A percentile compares a stretch with the other conserved stretches of the same genome.
phyloP scores from a whole-genome alignment of 768 basidiomycete species.

The Paxillus rubicundulus region DNA sequence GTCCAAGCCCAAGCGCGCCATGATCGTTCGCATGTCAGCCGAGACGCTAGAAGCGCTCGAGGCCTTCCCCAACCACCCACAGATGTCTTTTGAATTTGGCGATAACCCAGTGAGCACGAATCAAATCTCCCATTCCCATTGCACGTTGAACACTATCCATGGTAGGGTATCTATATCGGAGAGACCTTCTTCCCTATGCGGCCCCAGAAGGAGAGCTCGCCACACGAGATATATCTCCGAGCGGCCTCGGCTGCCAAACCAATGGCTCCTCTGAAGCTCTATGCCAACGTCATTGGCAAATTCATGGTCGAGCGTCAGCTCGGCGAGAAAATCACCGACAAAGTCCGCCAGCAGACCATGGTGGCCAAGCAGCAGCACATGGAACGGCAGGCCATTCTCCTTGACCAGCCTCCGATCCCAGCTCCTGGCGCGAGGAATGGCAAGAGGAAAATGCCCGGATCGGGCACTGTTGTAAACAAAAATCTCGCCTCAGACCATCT shows the following conservation, averaged over 20 bases:
- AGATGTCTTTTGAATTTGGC: conserved; percentile 62
- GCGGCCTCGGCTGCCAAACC: conserved; percentile 55
- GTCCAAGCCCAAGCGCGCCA: conserved; percentile 66
- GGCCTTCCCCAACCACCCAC: conserved; percentile 40
- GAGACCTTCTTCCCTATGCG: conserved; percentile 62
- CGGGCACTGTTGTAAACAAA: conserved; percentile 28
- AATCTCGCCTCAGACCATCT: conserved; percentile 27
- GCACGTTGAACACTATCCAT: neutral
- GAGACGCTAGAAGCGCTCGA: conserved; percentile 71
- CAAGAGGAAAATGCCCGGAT: conserved; percentile 39
- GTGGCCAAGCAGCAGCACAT: conserved; percentile 47
- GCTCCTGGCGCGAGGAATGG: conserved; percentile 36
- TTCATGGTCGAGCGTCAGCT: conserved; percentile 65
- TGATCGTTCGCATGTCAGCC: conserved; percentile 72
- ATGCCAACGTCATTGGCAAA: conserved; percentile 73
- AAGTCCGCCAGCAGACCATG: conserved; percentile 45
- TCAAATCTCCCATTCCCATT: neutral
- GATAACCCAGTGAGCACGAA: conserved; percentile 49
- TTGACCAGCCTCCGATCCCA: conserved; percentile 36
- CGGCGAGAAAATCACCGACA: conserved; percentile 40
- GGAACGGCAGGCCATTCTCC: conserved; percentile 47
- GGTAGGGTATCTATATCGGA: conserved; percentile 65
- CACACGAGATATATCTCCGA: conserved; percentile 74
- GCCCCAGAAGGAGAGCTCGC: conserved; percentile 47
- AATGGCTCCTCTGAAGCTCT: conserved; percentile 65